phyloP scores from a whole-genome alignment of 768 basidiomycete genomes.

The Goffeauzyma gilvescens region DNA sequence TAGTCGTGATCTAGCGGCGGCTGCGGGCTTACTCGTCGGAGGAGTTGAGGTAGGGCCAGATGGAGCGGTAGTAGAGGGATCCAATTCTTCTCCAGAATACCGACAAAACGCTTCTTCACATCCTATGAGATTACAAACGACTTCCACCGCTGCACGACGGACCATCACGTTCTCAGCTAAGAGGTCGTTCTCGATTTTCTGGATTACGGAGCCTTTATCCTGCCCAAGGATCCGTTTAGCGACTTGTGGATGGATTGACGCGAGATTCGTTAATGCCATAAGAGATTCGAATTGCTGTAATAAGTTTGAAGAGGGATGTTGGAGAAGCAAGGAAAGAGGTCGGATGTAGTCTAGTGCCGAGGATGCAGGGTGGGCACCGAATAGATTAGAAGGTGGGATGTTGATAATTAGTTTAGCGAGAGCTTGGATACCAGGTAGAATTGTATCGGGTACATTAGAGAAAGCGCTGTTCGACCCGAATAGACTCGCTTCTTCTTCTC shows the following conservation, averaged over 20 bases:
- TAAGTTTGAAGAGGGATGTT: slow-evolving; percentile 47
- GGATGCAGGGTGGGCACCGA: slow-evolving; percentile 62
- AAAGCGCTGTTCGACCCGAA: no score
- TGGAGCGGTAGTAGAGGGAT: slow-evolving; percentile 2
- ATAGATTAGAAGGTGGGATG: slow-evolving; percentile 69
- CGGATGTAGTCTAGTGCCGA: slow-evolving; percentile 58
- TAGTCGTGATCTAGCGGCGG: slow-evolving; percentile 38
- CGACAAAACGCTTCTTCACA: slow-evolving; percentile 57
- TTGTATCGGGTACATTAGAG: no score
- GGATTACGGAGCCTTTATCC: slow-evolving; percentile 39
- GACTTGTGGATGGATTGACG: slow-evolving; percentile 51
- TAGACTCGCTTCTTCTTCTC: slow-evolving; percentile 2
- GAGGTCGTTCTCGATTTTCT: slow-evolving; percentile 22
- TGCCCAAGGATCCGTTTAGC: slow-evolving; percentile 45
- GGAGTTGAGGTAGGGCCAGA: neutral
- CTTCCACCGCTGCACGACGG: slow-evolving; percentile 70
- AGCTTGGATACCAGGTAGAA: slow-evolving; percentile 54
- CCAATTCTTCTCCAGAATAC: slow-evolving; percentile 37
- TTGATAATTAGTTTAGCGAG: slow-evolving; percentile 86
- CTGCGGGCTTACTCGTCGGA: no score
- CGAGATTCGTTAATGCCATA: slow-evolving; percentile 91
- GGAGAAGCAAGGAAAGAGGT: slow-evolving; percentile 56
- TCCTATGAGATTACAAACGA: slow-evolving; percentile 73
- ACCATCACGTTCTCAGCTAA: slow-evolving; percentile 60
- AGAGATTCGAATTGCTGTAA: slow-evolving; percentile 78